Conservation (phyloP, 139 green algal species). For the Micromonas commoda region DNA sequence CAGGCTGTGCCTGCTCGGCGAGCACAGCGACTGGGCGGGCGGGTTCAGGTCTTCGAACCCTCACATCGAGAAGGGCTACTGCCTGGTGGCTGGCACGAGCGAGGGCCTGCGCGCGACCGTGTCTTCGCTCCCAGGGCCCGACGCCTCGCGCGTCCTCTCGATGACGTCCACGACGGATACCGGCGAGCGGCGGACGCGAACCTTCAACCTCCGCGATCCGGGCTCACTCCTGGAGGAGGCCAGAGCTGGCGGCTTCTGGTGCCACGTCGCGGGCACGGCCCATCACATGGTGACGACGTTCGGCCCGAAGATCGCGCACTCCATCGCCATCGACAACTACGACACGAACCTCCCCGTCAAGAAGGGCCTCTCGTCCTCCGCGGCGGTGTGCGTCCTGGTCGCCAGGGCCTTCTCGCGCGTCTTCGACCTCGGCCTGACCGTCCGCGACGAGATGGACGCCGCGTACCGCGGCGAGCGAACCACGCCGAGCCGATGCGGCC, state of each 20-base stretch:
- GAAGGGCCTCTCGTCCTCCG: constrained; percentile 63
- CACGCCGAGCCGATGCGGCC: constrained; percentile 54
- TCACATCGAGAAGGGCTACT: constrained; percentile 38
- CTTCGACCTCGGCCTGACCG: constrained; percentile 54
- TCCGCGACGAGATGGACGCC: constrained; percentile 59
- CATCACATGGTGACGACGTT: constrained; percentile 48
- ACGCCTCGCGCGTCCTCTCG: constrained; percentile 5
- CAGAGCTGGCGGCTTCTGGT: constrained; percentile 53
- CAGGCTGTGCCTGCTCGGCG: constrained; percentile 61
- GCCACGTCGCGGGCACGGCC: constrained; percentile 54
- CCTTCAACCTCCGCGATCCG: not conserved
- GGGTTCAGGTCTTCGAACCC: constrained; percentile 11
- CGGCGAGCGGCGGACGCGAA: constrained; percentile 2
- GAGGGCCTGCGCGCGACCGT: constrained; percentile 16
- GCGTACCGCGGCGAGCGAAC: constrained; percentile 58
- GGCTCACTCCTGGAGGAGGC: constrained; percentile 38
- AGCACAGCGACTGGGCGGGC: constrained; percentile 55
- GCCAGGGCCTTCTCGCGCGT: constrained; percentile 50
- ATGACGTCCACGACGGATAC: constrained; percentile 34
- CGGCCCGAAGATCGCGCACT: not conserved
- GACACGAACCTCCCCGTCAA: constrained; percentile 56
- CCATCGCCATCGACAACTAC: constrained; percentile 54
- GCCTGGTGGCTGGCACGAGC: constrained; percentile 57
- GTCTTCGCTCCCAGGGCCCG: not conserved
- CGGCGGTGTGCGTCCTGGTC: constrained; percentile 64